phyloP scores from a whole-genome alignment of 129 eudicot genomes.

The Lactuca sativa region DNA sequence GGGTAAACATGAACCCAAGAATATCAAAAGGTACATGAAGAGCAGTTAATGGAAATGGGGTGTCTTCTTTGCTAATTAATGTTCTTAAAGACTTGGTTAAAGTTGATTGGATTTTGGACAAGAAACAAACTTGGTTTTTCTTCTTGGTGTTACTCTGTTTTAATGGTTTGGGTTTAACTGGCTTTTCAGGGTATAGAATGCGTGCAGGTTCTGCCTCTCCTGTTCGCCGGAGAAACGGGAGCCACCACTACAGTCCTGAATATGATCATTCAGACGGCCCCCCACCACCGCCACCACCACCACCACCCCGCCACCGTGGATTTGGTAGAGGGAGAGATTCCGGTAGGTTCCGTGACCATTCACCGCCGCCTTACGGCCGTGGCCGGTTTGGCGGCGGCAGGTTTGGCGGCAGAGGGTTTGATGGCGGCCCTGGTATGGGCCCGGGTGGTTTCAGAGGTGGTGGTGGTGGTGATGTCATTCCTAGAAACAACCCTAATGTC shows the following conservation, averaged over 20 bases:
- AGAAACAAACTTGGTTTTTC: conserved; percentile 36
- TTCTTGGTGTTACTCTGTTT: conserved; percentile 31
- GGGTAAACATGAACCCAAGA: conserved; percentile 26
- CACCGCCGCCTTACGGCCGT: conserved; percentile 76
- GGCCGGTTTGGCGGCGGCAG: conserved; percentile 71
- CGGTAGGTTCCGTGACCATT: conserved; percentile 70
- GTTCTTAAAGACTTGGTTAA: conserved; percentile 35
- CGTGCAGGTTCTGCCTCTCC: conserved; percentile 90
- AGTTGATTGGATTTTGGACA: conserved; percentile 22
- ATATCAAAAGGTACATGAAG: conserved; percentile 19
- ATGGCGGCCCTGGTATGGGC: conserved; percentile 49
- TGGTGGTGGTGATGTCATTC: conserved; percentile 50
- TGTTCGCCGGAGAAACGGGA: conserved; percentile 68
- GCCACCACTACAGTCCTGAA: conserved; percentile 71
- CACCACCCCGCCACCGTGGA: conserved; percentile 56
- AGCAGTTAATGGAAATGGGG: conserved; percentile 22
- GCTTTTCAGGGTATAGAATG: conserved; percentile 92
- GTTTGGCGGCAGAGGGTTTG: conserved; percentile 59
- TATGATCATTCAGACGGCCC: conserved; percentile 59
- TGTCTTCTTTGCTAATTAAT: conserved; percentile 26
- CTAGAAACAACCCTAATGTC: conserved; percentile 80
- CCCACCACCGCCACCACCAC: conserved; percentile 17
- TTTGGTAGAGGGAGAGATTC: conserved; percentile 73
- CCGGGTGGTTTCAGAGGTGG: conserved; percentile 51
- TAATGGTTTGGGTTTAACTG: conserved; percentile 41